A percentile compares a stretch with the other conserved stretches of the same genome.
phyloP scores from a whole-genome alignment of 441 rosid species.

The Heliophila coronopifolia region DNA sequence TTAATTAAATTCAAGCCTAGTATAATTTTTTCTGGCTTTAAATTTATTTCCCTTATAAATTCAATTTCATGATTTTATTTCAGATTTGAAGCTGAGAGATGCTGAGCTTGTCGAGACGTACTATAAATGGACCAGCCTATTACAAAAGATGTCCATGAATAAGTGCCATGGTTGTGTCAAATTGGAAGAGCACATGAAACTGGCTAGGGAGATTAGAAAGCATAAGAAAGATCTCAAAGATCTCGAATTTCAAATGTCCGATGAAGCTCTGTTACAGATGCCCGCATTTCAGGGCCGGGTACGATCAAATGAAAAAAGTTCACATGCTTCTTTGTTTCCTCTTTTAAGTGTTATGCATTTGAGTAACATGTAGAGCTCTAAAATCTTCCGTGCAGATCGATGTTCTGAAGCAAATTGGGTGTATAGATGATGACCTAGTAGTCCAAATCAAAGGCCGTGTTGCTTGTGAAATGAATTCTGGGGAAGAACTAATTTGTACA shows the following conservation, averaged over 20 bases:
- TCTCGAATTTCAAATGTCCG: constrained; percentile 69
- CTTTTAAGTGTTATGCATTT: not conserved
- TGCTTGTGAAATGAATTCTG: constrained; percentile 98
- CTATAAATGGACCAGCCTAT: constrained; percentile 49
- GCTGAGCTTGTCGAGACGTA: constrained; percentile 53
- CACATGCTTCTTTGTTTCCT: constrained; percentile 1
- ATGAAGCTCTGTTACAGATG: constrained; percentile 91
- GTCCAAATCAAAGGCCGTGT: constrained; percentile 97
- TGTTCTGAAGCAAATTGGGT: constrained; percentile 78
- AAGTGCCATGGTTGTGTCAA: constrained; percentile 89
- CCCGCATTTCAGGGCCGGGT: constrained; percentile 97
- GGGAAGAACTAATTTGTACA: constrained; percentile 91
- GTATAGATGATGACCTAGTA: constrained; percentile 81
- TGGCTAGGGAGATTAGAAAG: constrained; percentile 59
- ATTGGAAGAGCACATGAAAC: constrained; percentile 69
- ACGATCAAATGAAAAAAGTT: constrained; percentile 25
- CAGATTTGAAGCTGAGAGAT: constrained; percentile 80
- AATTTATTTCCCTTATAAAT: not conserved
- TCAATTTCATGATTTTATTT: constrained; percentile 23
- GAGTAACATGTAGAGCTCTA: constrained; percentile 17
- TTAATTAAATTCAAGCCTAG: not conserved
- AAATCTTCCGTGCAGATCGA: constrained; percentile 59
- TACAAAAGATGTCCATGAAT: constrained; percentile 70
- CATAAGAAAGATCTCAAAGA: constrained; percentile 60
- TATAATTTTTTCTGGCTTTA: not conserved